Evolutionary conservation across 2,329 filamentous ascomycete species (phyloP), one percentile per base, ranked within the genome.

Genomic region (Pestalotiopsis sp.): DNA sequence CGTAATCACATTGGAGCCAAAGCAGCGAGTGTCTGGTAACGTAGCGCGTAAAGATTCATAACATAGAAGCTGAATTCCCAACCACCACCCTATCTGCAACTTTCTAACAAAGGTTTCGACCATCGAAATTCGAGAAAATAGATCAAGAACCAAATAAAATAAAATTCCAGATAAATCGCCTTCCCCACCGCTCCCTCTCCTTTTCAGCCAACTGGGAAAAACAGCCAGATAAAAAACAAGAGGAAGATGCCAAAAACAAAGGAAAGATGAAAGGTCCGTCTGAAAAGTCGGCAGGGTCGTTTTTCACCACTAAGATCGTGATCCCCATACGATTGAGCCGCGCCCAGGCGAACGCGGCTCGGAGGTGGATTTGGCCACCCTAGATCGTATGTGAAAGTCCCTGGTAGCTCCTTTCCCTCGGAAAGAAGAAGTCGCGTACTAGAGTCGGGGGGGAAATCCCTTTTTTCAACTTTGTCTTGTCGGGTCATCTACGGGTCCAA

Each of bases 221-320:
- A 64, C 61, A 64, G 17, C 40, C 30, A 44, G 30, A n/a, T 22
- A 24, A 64, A 40, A 55, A 52, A 44, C 14, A 44, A 44, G 40
- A 13, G 17, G 17, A 52, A 52, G 62, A 56, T 24, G 44, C 56
- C 10, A 64, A 20, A 55, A 65, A 65, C 62, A 65, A 65, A 65
- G 24, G 62, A 65, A 65, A 65, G 62, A 65, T 65, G 48, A 65
- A 55, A 35, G 30, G 40, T 65, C 44, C 52, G 62, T 65, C 62
- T 65, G 62, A 56, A 55, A 52, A 22, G 62, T 44, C 24, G 62
- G 38, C 38, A 44, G 62, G 40, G 62, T 63, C 44, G 62, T 65
- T 65, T 52, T 65, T 14, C 39, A 65, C 48, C 38, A 52, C 62
- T 56, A 48, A 14, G 5, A 52, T 57, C 62, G 62, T 65, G 48